Base-by-base conservation (phyloP, 495 filamentous ascomycete species). In the Aspergillus ellipticus region DNA sequence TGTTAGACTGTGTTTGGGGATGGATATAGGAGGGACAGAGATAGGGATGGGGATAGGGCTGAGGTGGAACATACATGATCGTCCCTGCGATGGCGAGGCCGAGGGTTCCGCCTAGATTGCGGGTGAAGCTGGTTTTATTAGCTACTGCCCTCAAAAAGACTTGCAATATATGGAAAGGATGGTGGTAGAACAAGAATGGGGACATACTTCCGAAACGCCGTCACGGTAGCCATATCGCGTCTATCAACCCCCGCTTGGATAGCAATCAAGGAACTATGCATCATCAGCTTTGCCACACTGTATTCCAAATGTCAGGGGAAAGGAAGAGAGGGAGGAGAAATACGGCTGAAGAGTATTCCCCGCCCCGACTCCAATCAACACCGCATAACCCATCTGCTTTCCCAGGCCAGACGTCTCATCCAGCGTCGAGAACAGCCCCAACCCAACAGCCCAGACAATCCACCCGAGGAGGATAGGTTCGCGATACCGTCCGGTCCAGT, bases 221-320 rank as follows among this genome's bases (percentile, higher is more conserved):
- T 82, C 13, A 81, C 75, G 7, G 82, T 75, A 16, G 80, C 80
- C 79, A 81, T 82, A 28, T 82, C 77, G 22, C 71, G 65, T 60
- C 79, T 66, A 19, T 74, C 74, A 20, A 81, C 79, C 1, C 79
- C 78, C 6, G 79, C 79, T 61, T 82, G 79, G 15, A 80, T 67
- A 9, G 79, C 79, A 31, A 82, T 78, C 0, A 82, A 69, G 20
- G 77, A 16, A 3, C 9, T 22, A 16, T 51, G 37, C 21, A 10
- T 17, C 51, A 59, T 53, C 46, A 51, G 16, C 2, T 26, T 17
- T 41, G 37, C 26, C n/a, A n/a, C n/a, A n/a, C n/a, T n/a, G n/a
- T n/a, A n/a, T n/a, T n/a, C n/a, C n/a, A n/a, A n/a, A n/a, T n/a
- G n/a, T n/a, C n/a, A n/a, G 17, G n/a, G 4, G 9, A 6, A 22